These are phyloP conservation scores for Xylariaceae sp. DNA, from an alignment of 2,329 filamentous ascomycete species.

Conservation along the genomic window DNA sequence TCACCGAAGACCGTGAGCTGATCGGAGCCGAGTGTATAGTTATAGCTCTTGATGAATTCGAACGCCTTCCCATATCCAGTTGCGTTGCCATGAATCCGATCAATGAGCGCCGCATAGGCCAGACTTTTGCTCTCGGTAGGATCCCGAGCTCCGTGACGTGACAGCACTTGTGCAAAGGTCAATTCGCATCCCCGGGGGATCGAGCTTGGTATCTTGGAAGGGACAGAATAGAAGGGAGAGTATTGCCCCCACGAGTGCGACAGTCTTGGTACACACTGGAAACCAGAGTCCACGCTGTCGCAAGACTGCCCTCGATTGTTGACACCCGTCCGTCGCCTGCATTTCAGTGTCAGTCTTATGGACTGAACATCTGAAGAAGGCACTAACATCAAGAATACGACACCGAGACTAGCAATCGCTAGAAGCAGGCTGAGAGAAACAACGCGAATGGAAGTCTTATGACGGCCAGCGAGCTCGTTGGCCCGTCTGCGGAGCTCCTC, in stretches of 20 bases:
- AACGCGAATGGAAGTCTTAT: constrained; percentile 19
- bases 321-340: too few species aligned
- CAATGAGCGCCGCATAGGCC: constrained; percentile 62
- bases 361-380: background rate
- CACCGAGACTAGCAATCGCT: constrained; percentile 20
- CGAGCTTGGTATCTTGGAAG: constrained; percentile 59
- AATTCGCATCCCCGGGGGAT: constrained; percentile 68
- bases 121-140: constrained; percentile 68
- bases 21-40: constrained; percentile 68
- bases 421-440: constrained; percentile 19
- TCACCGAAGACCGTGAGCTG: constrained; percentile 67
- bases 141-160: constrained; percentile 80
- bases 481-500: constrained; percentile 15
- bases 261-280: constrained; percentile 59
- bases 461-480: constrained; percentile 19
- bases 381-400: constrained; percentile 25
- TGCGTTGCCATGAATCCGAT: constrained; percentile 58
- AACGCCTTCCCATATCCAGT: constrained; percentile 61
- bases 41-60: constrained; percentile 68
- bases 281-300: constrained; percentile 55
- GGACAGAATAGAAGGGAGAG: constrained; percentile 76
- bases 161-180: constrained; percentile 78
- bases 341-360: too few species aligned
- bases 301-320: constrained; percentile 37
- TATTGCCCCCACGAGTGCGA: constrained; percentile 83